Evolutionary conservation across 1,284 basidiomycete species (phyloP), one percentile per base, ranked within the genome.

Genomic region (Hemileia vastatrix): DNA sequence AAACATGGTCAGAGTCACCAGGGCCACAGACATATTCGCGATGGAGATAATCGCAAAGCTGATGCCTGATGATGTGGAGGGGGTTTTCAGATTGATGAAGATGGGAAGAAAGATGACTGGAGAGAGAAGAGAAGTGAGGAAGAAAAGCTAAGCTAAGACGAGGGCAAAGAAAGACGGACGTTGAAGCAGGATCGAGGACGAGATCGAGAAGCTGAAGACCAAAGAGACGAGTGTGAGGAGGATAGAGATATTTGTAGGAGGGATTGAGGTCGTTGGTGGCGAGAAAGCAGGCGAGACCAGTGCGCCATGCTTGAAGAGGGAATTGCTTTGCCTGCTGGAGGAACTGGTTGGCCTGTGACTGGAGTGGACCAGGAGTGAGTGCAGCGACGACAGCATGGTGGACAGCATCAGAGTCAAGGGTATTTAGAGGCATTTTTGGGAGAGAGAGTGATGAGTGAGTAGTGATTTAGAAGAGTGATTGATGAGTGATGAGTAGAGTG

Each of bases 341-440:
- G 49, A 63, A 63, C 32, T 56, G 21, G 15, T 52, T 47, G 33
- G 23, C 61, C 15, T 63, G 32, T 13, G 54, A 53, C 47, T 63
- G 61, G 23, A 50, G 61, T 63, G 61, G 54, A 8, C 61, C 54
- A 31, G 61, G 61, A 24, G 40, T 47, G 40, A 63, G 61, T 11
- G 61, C 61, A 24, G 61, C 61, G n/a, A 23, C 33, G 47, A 63
- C 61, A 24, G 61, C 61, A 43, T 63, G 61, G 27, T 63, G 54
- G 27, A 63, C n/a, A n/a, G n/a, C n/a, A n/a, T n/a, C n/a, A n/a
- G n/a, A n/a, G n/a, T n/a, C n/a, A n/a, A n/a, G n/a, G n/a, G n/a
- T n/a, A n/a, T n/a, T n/a, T n/a, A n/a, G n/a, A n/a, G n/a, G n/a
- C n/a, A n/a, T n/a, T n/a, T n/a, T n/a, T n/a, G n/a, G n/a, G n/a